These are phyloP conservation scores for Coniophora puteana DNA, from an alignment of 1,284 basidiomycete species.

Conservation along the genomic window DNA sequence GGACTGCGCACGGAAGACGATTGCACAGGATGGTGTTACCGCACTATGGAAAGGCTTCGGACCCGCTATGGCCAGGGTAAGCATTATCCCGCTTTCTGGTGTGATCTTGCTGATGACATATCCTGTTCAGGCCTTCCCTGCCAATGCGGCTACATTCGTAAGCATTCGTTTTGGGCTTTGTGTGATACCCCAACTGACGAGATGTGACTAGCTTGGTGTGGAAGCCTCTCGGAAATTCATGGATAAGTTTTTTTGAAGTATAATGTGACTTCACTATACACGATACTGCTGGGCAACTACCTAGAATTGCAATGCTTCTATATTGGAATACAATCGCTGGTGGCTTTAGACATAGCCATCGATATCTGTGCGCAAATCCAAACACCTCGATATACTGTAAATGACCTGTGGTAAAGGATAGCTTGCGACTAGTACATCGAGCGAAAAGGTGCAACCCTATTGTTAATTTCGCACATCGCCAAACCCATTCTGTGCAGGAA, in stretches of 20 bases:
- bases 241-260: conserved; percentile 60
- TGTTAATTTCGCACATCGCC: no score
- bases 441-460: no score
- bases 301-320: neutral
- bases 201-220: conserved; percentile 63
- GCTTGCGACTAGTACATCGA: no score
- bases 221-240: conserved; percentile 74
- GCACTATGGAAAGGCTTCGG: conserved; percentile 98
- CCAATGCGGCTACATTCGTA: conserved; percentile 95
- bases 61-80: conserved; percentile 91
- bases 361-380: no score
- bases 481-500: no score
- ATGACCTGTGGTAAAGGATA: no score
- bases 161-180: conserved; percentile 32
- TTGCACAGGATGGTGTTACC: conserved; percentile 84
- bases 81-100: conserved; percentile 20
- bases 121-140: conserved; percentile 73
- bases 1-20: conserved; percentile 91
- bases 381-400: no score
- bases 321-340: neutral
- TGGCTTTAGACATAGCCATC: no score
- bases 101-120: conserved; percentile 7
- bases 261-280: no score
- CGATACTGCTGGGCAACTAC: no score
- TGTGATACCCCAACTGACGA: conserved; percentile 3